Evolutionary conservation across 495 filamentous ascomycete species (phyloP).

Genomic region (Pyrenula massariospora): DNA sequence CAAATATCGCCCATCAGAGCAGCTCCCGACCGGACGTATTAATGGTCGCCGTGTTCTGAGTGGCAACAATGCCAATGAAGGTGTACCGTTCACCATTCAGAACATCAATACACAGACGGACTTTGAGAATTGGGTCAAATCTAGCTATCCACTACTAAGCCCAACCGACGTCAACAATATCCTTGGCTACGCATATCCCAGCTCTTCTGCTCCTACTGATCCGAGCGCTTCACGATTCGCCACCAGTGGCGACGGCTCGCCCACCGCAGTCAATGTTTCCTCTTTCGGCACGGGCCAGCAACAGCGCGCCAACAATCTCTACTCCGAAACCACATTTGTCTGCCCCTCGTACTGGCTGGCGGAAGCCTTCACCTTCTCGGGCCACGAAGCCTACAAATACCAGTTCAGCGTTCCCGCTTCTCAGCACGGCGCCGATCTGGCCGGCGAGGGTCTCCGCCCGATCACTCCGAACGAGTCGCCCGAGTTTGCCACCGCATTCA

Average conservation of each 20-base stretch:
- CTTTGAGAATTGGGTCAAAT: constrained; percentile 30
- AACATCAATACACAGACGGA: constrained; percentile 32
- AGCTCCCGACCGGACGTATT: constrained; percentile 35
- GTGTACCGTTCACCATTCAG: constrained; percentile 36
- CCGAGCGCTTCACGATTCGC: constrained; percentile 20
- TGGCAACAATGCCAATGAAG: constrained; percentile 45
- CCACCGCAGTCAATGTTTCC: constrained; percentile 34
- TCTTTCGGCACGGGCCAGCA: constrained; percentile 39
- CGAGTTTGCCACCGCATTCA: constrained; percentile 10
- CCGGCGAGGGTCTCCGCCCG: constrained; percentile 6
- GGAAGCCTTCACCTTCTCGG: constrained; percentile 34
- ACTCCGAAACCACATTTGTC: constrained; percentile 48
- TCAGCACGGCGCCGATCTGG: constrained; percentile 43
- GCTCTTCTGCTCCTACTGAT: constrained; percentile 16
- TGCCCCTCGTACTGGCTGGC: constrained; percentile 56
- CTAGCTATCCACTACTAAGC: constrained; percentile 37
- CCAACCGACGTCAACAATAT: constrained; percentile 29
- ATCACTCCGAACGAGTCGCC: not conserved
- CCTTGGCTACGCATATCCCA: constrained; percentile 29
- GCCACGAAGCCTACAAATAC: constrained; percentile 38
- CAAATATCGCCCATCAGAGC: constrained; percentile 35
- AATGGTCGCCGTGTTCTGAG: constrained; percentile 40
- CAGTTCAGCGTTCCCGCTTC: constrained; percentile 50
- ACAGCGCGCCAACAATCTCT: constrained; percentile 41
- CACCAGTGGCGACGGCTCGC: constrained; percentile 32